phyloP scores from a whole-genome alignment of 2,329 filamentous ascomycete species.

The Alternaria incomplexa region DNA sequence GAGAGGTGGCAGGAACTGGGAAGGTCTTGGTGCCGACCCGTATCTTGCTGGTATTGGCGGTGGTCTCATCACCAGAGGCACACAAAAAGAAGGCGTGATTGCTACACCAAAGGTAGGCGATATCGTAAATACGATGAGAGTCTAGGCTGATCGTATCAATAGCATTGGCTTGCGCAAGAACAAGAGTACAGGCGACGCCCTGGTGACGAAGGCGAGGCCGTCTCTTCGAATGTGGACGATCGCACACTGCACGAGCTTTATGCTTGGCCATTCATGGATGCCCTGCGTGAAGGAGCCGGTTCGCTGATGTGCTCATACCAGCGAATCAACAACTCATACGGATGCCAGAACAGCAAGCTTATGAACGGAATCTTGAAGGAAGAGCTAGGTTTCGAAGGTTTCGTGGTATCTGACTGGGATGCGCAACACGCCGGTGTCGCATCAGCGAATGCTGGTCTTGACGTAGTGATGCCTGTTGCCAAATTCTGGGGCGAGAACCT shows the following conservation, averaged over 20 bases:
- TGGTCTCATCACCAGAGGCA: slow-evolving; percentile 57
- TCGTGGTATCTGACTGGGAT: slow-evolving; percentile 50
- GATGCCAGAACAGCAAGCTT: slow-evolving; percentile 47
- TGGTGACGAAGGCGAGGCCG: slow-evolving; percentile 58
- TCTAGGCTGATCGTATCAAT: slow-evolving; percentile 29
- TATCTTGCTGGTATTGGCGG: slow-evolving; percentile 63
- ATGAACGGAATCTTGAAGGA: slow-evolving; percentile 59
- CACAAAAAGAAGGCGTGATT: slow-evolving; percentile 59
- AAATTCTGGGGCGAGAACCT: slow-evolving; percentile 42
- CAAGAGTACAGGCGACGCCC: slow-evolving; percentile 58
- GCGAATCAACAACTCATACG: slow-evolving; percentile 38
- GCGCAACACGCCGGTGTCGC: slow-evolving; percentile 55
- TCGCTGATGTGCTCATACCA: slow-evolving; percentile 66
- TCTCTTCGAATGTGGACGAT: slow-evolving; percentile 69
- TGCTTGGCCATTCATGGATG: slow-evolving; percentile 69
- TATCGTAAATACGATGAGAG: neutral
- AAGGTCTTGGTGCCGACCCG: slow-evolving; percentile 73
- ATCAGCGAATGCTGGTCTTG: slow-evolving; percentile 55
- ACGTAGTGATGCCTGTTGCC: slow-evolving; percentile 53
- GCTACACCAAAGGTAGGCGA: slow-evolving; percentile 26
- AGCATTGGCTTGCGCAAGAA: slow-evolving; percentile 57
- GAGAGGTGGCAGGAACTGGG: slow-evolving; percentile 75
- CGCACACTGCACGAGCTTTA: slow-evolving; percentile 71
- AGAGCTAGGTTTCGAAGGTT: slow-evolving; percentile 58
- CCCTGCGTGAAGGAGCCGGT: slow-evolving; percentile 62